These are phyloP conservation scores for Kwoniella europaea DNA, from an alignment of 768 basidiomycete species.

Conservation along the genomic window DNA sequence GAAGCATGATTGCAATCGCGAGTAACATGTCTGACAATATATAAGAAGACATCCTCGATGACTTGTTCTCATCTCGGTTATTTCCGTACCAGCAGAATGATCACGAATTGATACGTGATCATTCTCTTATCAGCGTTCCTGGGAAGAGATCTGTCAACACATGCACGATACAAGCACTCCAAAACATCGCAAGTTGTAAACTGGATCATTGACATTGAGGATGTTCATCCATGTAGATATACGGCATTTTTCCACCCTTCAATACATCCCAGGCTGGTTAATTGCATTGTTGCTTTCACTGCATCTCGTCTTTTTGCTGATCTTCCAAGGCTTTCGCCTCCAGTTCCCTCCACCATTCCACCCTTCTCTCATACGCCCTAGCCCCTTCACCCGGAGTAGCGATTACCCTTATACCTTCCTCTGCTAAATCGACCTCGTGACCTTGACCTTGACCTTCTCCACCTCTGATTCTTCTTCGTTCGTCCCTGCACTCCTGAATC, in stretches of 20 bases:
- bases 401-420: constrained; percentile 43
- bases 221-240: too few relatives aligned
- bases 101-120: not conserved
- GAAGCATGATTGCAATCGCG: not conserved
- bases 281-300: not conserved
- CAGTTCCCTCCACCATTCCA: constrained; percentile 46
- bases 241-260: too few relatives aligned
- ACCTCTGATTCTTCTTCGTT: constrained; percentile 21
- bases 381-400: constrained; percentile 34
- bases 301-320: not conserved
- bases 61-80: not conserved
- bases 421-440: constrained; percentile 17
- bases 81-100: not conserved
- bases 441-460: not conserved
- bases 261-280: not conserved
- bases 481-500: constrained; percentile 35
- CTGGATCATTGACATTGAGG: too few relatives aligned
- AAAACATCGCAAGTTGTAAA: too few relatives aligned
- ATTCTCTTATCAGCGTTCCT: not conserved
- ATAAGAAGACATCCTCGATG: not conserved
- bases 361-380: constrained; percentile 43
- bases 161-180: not conserved
- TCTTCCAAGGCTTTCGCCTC: constrained; percentile 40
- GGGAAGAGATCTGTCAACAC: not conserved
- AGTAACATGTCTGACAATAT: not conserved